A percentile compares a stretch with the other conserved stretches of the same genome.
phyloP scores from a whole-genome alignment of 345 rosid species.

The Pistacia vera region DNA sequence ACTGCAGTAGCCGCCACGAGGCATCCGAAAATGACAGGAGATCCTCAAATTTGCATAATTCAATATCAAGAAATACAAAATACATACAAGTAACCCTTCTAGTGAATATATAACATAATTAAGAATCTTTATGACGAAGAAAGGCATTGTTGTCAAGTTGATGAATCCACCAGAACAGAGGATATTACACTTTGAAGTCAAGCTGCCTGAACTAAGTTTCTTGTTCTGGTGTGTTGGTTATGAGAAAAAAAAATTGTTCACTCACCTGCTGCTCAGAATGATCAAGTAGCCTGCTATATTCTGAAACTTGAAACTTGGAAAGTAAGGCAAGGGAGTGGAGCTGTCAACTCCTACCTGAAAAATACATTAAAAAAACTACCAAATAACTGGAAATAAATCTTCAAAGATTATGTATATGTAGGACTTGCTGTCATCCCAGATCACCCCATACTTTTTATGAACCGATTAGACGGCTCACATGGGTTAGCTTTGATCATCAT shows the following conservation, averaged over 20 bases:
- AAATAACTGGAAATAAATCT: neutral
- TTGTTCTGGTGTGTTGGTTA: slow-evolving; percentile 4
- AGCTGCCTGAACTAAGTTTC: neutral
- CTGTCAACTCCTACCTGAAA: slow-evolving; percentile 21
- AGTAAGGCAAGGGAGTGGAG: slow-evolving; percentile 13
- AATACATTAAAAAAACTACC: neutral
- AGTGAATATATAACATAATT: neutral
- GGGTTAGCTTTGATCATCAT: neutral
- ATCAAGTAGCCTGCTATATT: neutral
- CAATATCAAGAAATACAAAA: neutral
- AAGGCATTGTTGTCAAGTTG: neutral
- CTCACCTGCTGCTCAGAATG: neutral
- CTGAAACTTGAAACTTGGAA: slow-evolving; percentile 27
- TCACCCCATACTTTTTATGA: no score
- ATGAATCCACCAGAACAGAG: neutral
- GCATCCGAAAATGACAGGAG: neutral
- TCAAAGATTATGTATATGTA: neutral
- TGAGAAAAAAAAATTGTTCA: neutral
- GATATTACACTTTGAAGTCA: slow-evolving; percentile 3
- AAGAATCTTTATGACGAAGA: neutral
- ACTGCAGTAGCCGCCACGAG: neutral
- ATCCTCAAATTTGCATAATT: neutral
- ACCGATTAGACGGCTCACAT: no score
- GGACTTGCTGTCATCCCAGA: no score
- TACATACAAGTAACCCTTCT: neutral